Conservation (phyloP, 129 eudicot genomes). For the Arctium lappa region DNA sequence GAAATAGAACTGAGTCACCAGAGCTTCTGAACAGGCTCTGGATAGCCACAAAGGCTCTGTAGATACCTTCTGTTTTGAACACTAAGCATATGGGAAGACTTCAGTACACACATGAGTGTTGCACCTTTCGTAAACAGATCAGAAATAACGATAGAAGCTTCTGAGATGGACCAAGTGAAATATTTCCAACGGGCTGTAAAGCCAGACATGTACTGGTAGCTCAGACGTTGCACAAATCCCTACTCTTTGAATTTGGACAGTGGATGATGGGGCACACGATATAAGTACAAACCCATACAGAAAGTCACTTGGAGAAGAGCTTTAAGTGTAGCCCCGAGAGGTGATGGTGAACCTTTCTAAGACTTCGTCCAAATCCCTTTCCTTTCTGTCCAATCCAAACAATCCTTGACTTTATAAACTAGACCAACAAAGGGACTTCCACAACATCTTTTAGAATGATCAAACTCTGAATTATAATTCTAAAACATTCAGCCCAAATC, state of each 20-base stretch:
- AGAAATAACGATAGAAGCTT: conserved; percentile 76
- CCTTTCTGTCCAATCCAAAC: no score
- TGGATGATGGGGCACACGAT: conserved; percentile 70
- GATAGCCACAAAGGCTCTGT: no score
- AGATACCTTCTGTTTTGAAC: no score
- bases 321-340: conserved; percentile 52
- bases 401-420: no score
- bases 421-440: no score
- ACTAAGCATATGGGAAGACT: no score
- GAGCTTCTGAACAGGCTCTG: no score
- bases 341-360: conserved; percentile 55
- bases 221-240: conserved; percentile 70
- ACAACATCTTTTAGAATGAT: no score
- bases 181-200: conserved; percentile 93
- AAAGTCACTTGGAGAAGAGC: conserved; percentile 82
- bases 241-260: conserved; percentile 73
- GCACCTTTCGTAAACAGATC: conserved; percentile 33
- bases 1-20: no score
- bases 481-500: no score
- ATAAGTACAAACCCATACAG: conserved; percentile 85
- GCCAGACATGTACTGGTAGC: conserved; percentile 83
- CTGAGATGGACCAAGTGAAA: conserved; percentile 93
- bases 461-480: no score
- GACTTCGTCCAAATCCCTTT: conserved; percentile 53
- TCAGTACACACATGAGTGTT: no score